Conservation (phyloP, 495 filamentous ascomycete genomes). For the Sphaerosporella brunnea region DNA sequence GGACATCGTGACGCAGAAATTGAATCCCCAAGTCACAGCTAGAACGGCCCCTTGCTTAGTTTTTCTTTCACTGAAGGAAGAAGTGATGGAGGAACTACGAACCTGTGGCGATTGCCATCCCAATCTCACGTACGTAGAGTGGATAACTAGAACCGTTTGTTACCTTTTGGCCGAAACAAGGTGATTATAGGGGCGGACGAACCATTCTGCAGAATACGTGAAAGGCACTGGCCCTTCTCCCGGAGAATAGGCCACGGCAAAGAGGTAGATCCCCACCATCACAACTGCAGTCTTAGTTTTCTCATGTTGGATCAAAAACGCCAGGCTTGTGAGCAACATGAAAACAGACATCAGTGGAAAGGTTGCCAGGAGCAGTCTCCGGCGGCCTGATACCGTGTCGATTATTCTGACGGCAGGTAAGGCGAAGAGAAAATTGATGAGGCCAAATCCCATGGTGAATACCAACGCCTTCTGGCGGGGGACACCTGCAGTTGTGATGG, state of each 20-base stretch:
- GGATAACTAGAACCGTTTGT: slow-evolving; percentile 35
- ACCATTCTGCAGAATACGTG: slow-evolving; percentile 56
- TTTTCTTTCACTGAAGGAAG: too few relatives aligned
- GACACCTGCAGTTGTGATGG: slow-evolving; percentile 34
- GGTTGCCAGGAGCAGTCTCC: slow-evolving; percentile 43
- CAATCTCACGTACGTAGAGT: slow-evolving; percentile 48
- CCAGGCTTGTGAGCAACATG: slow-evolving; percentile 40
- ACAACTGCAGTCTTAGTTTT: background rate
- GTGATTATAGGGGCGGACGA: slow-evolving; percentile 10
- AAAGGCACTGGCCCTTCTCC: slow-evolving; percentile 74
- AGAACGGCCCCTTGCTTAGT: too few relatives aligned
- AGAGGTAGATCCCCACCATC: slow-evolving; percentile 30
- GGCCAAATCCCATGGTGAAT: slow-evolving; percentile 42
- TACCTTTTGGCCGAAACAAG: background rate
- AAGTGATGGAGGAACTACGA: too few relatives aligned
- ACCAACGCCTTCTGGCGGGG: slow-evolving; percentile 29
- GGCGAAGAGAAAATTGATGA: slow-evolving; percentile 47
- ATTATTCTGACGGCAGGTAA: slow-evolving; percentile 51
- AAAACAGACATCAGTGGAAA: slow-evolving; percentile 42
- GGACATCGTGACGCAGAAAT: slow-evolving; percentile 46
- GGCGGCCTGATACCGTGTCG: slow-evolving; percentile 41
- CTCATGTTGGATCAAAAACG: slow-evolving; percentile 31
- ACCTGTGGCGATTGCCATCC: slow-evolving; percentile 48
- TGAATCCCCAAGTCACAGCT: slow-evolving; percentile 56
- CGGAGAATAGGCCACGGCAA: slow-evolving; percentile 53